phyloP scores from a whole-genome alignment of 371 early-diverging fungal genomes.

The Phascolomyces articulosus region DNA sequence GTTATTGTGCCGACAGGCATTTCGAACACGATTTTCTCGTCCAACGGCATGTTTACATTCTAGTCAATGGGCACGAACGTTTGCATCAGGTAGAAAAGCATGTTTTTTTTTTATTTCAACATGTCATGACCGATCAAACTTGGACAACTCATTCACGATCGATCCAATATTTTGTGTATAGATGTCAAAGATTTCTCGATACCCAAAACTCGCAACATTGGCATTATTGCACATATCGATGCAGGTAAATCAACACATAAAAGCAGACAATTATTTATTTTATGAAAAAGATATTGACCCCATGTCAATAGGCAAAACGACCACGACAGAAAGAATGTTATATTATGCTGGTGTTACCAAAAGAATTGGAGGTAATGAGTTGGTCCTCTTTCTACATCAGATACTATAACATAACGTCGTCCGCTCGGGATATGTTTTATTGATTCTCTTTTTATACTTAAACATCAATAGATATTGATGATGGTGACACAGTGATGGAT shows the following conservation, averaged over 20 bases:
- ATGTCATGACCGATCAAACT: no score
- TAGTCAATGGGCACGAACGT: no score
- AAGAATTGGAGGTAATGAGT: constrained; percentile 71
- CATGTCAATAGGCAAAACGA: constrained; percentile 90
- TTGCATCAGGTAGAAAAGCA: no score
- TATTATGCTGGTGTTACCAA: constrained; percentile 92
- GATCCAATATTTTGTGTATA: constrained; percentile 7
- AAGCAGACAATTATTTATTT: neutral
- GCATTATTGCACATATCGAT: constrained; percentile 98
- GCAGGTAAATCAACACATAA: constrained; percentile 58
- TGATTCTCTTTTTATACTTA: no score
- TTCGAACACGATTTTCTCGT: no score
- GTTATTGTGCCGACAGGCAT: no score
- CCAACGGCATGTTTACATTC: no score
- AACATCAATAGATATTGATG: constrained; percentile 90
- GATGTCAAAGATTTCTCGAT: constrained; percentile 54
- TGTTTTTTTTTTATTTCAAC: no score
- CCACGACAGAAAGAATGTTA: constrained; percentile 97
- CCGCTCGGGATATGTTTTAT: neutral
- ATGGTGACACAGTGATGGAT: constrained; percentile 94
- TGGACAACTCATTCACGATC: neutral
- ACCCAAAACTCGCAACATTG: constrained; percentile 86
- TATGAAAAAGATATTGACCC: neutral
- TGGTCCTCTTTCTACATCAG: neutral
- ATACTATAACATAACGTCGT: no score